Evolutionary conservation across 73 alveolate genomes (phyloP), one percentile per base, ranked within the genome.

Genomic region (Paramecium octaurelia): DNA sequence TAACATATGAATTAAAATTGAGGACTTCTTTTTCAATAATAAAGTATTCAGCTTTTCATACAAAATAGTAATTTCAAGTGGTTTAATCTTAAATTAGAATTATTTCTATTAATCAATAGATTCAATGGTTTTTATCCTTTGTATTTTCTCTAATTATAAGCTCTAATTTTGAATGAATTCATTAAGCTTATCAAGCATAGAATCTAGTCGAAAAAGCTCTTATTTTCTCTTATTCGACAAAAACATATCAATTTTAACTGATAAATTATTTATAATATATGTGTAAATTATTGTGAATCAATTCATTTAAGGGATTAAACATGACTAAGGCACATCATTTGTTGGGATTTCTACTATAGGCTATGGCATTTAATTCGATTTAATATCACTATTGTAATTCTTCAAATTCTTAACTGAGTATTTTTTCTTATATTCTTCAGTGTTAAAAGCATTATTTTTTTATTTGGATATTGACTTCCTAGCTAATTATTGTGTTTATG

Each of bases 381-480:
- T 34, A 2, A 54, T 4, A 0, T 54, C 69, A 54, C 31, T 54
- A 64, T 64, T 64, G 12, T 64, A 12, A 24, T 42, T 42, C 34
- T 38, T 42, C 7, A 75, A 16, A 35, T 75, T 34, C n/a, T 48
- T 80, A 8, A 20, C 34, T 10, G 76, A 42, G 29, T 80, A 80
- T 48, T 48, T 80, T 64, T 80, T 44, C 44, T 80, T 80, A 44
- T 80, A 80, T 23, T 46, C 46, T 16, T 80, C 91, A 44, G 91
- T 80, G 18, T 80, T 80, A 46, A 80, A 80, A 40, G 24, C 20
- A 80, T 5, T 46, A 36, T 73, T 54, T 73, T 36, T 36, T 73
- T 73, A 73, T 80, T 80, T 80, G 6, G 70, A 11, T 20, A 80
- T 80, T 14, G 70, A 46, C 7, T 80, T 80, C 12, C 91, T 42